Evolutionary conservation across 2,329 filamentous ascomycete species (phyloP).

Genomic region (Trichoderma polysporum): DNA sequence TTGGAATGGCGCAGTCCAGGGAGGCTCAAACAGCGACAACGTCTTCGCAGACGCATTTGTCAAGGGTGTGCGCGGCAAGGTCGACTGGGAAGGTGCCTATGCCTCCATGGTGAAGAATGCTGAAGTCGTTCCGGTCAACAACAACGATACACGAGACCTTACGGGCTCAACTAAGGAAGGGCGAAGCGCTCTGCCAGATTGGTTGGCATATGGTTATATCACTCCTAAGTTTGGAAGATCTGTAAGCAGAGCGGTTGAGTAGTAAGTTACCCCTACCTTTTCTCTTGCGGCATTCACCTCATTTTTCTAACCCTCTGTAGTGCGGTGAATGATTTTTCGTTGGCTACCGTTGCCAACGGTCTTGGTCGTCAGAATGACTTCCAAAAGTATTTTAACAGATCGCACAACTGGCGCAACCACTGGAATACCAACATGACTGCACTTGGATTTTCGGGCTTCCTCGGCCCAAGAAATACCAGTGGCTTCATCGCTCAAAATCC

Average conservation of each 20-base stretch:
- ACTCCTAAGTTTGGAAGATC: conserved; percentile 61
- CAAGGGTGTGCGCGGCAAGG: conserved; percentile 61
- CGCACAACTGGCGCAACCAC: conserved; percentile 69
- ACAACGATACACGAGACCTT: conserved; percentile 55
- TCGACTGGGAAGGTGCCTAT: conserved; percentile 65
- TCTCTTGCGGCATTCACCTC: background rate
- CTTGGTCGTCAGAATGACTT: conserved; percentile 52
- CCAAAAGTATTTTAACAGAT: conserved; percentile 60
- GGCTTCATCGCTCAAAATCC: conserved; percentile 56
- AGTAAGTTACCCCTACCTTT: conserved; percentile 37
- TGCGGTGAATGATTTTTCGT: conserved; percentile 65
- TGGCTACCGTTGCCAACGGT: conserved; percentile 64
- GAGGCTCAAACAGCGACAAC: conserved; percentile 69
- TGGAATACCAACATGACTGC: conserved; percentile 62
- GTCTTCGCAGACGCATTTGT: conserved; percentile 71
- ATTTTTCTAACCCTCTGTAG: conserved; percentile 24
- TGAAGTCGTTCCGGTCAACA: conserved; percentile 60
- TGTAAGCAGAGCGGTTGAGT: conserved; percentile 65
- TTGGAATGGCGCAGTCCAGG: conserved; percentile 68
- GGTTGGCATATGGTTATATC: conserved; percentile 64
- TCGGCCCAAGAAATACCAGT: conserved; percentile 58
- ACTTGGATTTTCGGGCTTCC: conserved; percentile 63
- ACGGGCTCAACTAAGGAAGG: conserved; percentile 67
- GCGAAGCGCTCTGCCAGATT: conserved; percentile 67
- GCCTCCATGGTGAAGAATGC: conserved; percentile 66